Base-by-base conservation (phyloP, 805 yeast species). In the Candida boleticola region DNA sequence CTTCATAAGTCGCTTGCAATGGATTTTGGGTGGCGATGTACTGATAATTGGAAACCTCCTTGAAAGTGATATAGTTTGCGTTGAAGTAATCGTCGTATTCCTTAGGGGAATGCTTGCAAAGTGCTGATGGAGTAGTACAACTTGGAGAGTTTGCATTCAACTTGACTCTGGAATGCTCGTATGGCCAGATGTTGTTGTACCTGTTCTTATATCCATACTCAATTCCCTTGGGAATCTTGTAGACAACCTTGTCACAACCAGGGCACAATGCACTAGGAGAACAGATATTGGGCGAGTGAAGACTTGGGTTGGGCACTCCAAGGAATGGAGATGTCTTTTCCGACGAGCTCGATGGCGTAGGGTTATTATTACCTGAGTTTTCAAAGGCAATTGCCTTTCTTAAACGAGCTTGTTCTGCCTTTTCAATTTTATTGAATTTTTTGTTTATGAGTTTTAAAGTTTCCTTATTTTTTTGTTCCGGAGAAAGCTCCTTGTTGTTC, bases 21-120 rank as follows among this genome's bases (percentile, higher is more conserved):
- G 77, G 76, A 37, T 63, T 68, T 43, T 72, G 77, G 1, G 77
- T 72, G 2, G 77, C 77, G 41, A 72, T 70, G 44, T 72, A 72
- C 34, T 50, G 53, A 23, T 45, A 46, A 20, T 43, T 37, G 5
- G 63, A 49, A 6, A 68, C 46, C 13, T 53, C 43, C 10, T 61
- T 50, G 37, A 50, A 59, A n/a, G 55, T 39, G 37, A 72, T 68
- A 44, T 67, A 70, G 46, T 71, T 72, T 18, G 73, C 77, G 46
- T 72, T 72, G 54, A 72, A 67, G 51, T 72, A 72, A 45, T 72
- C 76, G 45, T 67, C 71, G 14, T 42, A 45, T 1, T 42, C 45
- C 10, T 50, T 54, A 16, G 19, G 29, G 4, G 10, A 11, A 32
- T 19, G 29, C 9, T 16, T 47, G 10, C 29, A 29, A 2, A 46